Evolutionary conservation across 108 stramenopile species (phyloP).

Genomic region (Bacterosira constricta): DNA sequence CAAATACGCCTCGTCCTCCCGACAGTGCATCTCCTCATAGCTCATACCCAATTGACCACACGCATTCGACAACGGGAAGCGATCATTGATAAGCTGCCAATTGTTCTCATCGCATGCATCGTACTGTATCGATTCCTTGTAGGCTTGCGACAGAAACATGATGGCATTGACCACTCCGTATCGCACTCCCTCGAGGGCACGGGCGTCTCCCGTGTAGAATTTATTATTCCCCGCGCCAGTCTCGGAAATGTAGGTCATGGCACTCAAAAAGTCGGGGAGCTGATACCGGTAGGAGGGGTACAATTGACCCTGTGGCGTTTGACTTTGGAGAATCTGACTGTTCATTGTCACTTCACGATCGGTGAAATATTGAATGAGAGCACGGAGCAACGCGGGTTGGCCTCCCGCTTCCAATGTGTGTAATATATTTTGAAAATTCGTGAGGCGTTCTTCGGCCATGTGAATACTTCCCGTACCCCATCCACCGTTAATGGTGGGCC

Average conservation of each 20-base stretch:
- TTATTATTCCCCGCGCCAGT: slow-evolving; percentile 30
- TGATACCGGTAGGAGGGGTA: slow-evolving; percentile 45
- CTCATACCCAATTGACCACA: slow-evolving; percentile 45
- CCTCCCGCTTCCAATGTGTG: slow-evolving; percentile 39
- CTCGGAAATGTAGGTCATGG: slow-evolving; percentile 25
- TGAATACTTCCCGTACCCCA: slow-evolving; percentile 15
- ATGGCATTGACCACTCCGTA: slow-evolving; percentile 43
- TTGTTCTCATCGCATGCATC: slow-evolving; percentile 55
- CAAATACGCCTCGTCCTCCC: slow-evolving; percentile 36
- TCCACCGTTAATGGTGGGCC: background rate
- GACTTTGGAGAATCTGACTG: slow-evolving; percentile 21
- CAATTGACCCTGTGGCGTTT: slow-evolving; percentile 43
- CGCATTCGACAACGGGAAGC: slow-evolving; percentile 39
- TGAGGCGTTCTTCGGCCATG: slow-evolving; percentile 15
- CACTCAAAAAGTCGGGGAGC: slow-evolving; percentile 37
- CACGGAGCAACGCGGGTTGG: slow-evolving; percentile 35
- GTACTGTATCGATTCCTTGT: slow-evolving; percentile 54
- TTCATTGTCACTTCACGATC: slow-evolving; percentile 19
- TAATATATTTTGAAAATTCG: slow-evolving; percentile 31
- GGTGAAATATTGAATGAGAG: slow-evolving; percentile 17
- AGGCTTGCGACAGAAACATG: slow-evolving; percentile 44
- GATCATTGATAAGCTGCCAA: slow-evolving; percentile 45
- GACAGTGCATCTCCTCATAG: slow-evolving; percentile 47
- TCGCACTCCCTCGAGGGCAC: slow-evolving; percentile 15
- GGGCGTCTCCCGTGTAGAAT: slow-evolving; percentile 38